phyloP scores from a whole-genome alignment of 2,329 filamentous ascomycete genomes.

The Colletotrichum liaoningense region DNA sequence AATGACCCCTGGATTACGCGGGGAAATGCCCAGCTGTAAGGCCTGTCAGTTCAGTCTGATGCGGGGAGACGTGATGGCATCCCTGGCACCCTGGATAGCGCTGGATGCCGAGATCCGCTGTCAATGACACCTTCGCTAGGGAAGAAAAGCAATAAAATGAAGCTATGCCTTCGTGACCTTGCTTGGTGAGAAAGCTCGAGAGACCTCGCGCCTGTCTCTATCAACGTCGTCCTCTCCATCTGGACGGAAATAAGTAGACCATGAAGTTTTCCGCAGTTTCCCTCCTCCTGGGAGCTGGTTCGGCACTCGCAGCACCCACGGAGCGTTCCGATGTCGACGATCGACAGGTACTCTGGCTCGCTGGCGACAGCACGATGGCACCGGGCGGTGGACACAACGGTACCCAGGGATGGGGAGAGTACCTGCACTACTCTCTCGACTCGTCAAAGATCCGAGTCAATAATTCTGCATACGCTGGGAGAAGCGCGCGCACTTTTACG shows the following conservation, averaged over 20 bases:
- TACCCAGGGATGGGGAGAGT: conserved; percentile 71
- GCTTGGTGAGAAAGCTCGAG: background rate
- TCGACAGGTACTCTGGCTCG: conserved; percentile 61
- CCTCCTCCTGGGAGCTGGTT: background rate
- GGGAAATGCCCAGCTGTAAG: conserved; percentile 14
- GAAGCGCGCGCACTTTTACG: conserved; percentile 74
- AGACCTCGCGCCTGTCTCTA: background rate
- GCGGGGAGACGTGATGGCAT: conserved; percentile 10
- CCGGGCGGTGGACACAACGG: conserved; percentile 50
- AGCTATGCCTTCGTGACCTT: too few species aligned
- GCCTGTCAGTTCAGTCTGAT: background rate
- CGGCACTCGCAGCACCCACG: conserved; percentile 4
- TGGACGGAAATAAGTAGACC: background rate
- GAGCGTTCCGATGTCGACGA: background rate
- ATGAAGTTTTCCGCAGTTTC: conserved; percentile 6
- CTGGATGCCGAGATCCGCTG: conserved; percentile 25
- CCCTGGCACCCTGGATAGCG: background rate
- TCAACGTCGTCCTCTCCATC: too few species aligned
- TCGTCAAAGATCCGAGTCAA: conserved; percentile 50
- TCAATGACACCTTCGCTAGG: background rate
- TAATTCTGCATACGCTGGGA: conserved; percentile 76
- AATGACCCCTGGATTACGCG: background rate
- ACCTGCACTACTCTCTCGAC: conserved; percentile 62
- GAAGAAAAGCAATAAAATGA: background rate
- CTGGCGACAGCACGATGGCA: conserved; percentile 73